Evolutionary conservation across 345 rosid species (phyloP), one percentile per base, ranked within the genome.

Genomic region (Populus simonii): DNA sequence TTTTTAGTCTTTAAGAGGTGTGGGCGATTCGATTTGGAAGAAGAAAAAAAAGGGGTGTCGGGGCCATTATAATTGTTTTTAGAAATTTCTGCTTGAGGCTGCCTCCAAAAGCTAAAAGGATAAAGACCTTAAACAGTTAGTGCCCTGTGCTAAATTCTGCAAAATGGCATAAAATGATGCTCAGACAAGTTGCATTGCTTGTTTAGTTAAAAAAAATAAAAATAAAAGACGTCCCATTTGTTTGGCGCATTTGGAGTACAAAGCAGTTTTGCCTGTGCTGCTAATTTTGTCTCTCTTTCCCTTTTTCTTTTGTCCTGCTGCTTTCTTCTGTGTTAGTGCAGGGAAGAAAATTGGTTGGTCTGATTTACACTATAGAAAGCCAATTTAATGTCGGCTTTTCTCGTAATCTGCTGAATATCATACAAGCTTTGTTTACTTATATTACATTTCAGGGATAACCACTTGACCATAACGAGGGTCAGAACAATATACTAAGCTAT

Each of bases 41-140:
- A 80, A 9, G 93, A 11, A 0, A 90, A 90, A 80, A 2, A 89
- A 81, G 6, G 31, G 99, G 98, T 0, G 97, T 90, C 22, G 93
- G 94, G 6, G 93, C 97, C 97, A 94, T 93, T 53, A 8, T 53
- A 8, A 18, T 53, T 53, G 59, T 22, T 20, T 31, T 53, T 8
- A 20, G 36, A 33, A 33, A 33, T 33, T 39, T 39, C 10, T 39
- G 43, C 10, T 7, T 8, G 41, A 39, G 9, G 35, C 35, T 33
- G 10, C 8, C 41, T 39, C 41, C 41, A 33, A 33, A 39, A 39
- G 41, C 41, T 39, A 7, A 8, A 39, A 39, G 10, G 43, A 39
- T 6, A 39, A 39, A 39, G 43, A 6, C 43, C 43, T 39, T 39
- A 1, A 39, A 39, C 8, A 39, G 43, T 39, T 8, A 8, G 10